Base-by-base conservation (phyloP, 2,329 filamentous ascomycete species). In the Venturia aucupariae region DNA sequence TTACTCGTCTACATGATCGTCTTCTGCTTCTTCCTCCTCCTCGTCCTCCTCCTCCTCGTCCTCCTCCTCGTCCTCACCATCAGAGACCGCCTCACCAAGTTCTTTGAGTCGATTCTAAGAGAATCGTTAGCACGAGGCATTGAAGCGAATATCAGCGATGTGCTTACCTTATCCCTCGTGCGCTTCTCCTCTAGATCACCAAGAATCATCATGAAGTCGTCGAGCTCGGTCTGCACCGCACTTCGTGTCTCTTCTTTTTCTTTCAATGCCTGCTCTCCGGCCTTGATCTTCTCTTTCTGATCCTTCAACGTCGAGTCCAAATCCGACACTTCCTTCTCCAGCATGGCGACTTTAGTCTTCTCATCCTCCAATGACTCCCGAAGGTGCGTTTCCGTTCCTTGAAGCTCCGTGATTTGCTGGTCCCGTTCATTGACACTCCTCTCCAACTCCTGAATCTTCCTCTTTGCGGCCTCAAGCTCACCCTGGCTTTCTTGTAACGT, bases 171-270 rank as follows among this genome's bases (percentile, higher is more conserved):
- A 61, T 78, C 76, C 41, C 69, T 72, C 10, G 68, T 67, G 66
- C 74, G 66, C 73, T 80, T 79, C 65, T 78, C 75, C 70, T 81
- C 77, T 30, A 81, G 71, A 65, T 81, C 79, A 4, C 77, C 75
- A 38, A 80, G 74, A 4, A 79, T 71, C 61, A 81, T 78, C 65
- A 83, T 76, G 67, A 80, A 68, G 66, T 79, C 78, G 65, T 81
- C 79, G 42, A 82, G 65, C 68, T 80, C 78, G 61, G 75, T 73
- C 67, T 79, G 72, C 22, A 70, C 73, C 32, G 71, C 69, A 17
- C 67, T 67, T 5, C 72, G 67, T 27, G 69, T 72, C 48, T 75
- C 75, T 68, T 76, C 74, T 63, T 79, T 78, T 67, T 75, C 75
- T 66, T 76, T 75, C 62, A 73, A 71, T 4, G 67, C 70, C 42